Evolutionary conservation across 345 rosid species (phyloP), one percentile per base, ranked within the genome.

Genomic region (Mallotus nudiflorus): DNA sequence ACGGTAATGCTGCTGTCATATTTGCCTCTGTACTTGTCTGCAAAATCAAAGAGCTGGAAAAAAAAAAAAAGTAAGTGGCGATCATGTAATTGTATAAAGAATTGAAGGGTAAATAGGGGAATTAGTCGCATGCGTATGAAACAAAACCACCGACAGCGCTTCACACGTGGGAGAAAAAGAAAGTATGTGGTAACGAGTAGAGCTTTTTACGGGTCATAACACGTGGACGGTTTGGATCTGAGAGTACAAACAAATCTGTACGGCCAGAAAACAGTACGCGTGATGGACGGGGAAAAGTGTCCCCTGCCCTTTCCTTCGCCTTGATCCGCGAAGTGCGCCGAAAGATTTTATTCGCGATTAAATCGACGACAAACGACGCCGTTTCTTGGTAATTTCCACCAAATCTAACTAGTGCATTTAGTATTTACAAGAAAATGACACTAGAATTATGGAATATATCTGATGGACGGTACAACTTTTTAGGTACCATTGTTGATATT

Each of bases 1-100:
- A 87, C 87, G 0, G 87, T 85, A 65, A 95, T 90, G 78, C 97
- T 92, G 83, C 96, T 73, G 82, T 92, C 97, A 71, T 95, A 95
- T 81, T 95, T 95, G 66, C 98, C 98, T 68, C 98, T 85, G 91
- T 95, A 85, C 73, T 89, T 95, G 85, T 95, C 97, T 19, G 99
- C 99, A 62, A 95, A 92, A 68, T 86, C 90, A 54, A 95, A 95
- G 37, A 95, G 81, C 99, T 95, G 94, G 14, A 75, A 72, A 0
- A 40, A 54, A n/a, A 40, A 2, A 45, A 68, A 28, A 31, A 50
- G 29, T 14, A 3, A 50, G 44, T 58, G 78, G 75, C 39, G 69
- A 42, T 58, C 5, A 25, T 20, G 78, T 52, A 67, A 82, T 73
- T 73, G 2, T 9, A 15, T 11, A 13, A 7, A 5, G 6, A 16